A percentile compares a stretch with the other conserved stretches of the same genome.
Conservation (phyloP, 768 basidiomycete genomes). For the Symmetrospora coprosmae region DNA sequence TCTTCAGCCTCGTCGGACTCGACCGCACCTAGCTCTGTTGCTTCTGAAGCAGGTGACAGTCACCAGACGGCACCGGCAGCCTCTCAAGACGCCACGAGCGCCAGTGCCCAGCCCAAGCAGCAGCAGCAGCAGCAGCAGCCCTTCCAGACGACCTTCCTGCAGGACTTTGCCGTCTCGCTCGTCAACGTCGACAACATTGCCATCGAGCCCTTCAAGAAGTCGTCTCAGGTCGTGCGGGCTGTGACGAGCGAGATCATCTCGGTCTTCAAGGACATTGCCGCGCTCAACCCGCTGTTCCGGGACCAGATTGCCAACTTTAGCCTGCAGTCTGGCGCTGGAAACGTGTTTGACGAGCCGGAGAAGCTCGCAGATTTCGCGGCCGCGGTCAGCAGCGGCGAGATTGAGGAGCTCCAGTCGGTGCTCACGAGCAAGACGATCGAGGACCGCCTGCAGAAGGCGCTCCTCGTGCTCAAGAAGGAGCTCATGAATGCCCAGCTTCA, state of each 20-base stretch:
- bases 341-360: slow-evolving; percentile 93
- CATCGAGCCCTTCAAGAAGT: slow-evolving; percentile 74
- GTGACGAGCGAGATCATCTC: slow-evolving; percentile 93
- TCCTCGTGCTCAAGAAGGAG: slow-evolving; percentile 91
- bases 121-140: slow-evolving; percentile 40
- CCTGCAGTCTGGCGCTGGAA: slow-evolving; percentile 77
- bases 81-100: neutral
- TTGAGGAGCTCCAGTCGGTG: slow-evolving; percentile 80
- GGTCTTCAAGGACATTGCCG: slow-evolving; percentile 96
- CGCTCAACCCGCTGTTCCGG: slow-evolving; percentile 90
- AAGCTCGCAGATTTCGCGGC: slow-evolving; percentile 95
- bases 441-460: slow-evolving; percentile 73
- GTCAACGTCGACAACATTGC: slow-evolving; percentile 70
- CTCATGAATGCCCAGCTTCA: slow-evolving; percentile 92
- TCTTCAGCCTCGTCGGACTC: slow-evolving; percentile 8
- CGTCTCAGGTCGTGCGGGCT: slow-evolving; percentile 76
- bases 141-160: slow-evolving; percentile 70
- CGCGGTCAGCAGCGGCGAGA: slow-evolving; percentile 84
- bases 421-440: slow-evolving; percentile 73
- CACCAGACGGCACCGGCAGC: slow-evolving; percentile 9
- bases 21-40: neutral
- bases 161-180: slow-evolving; percentile 66
- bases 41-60: neutral
- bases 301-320: slow-evolving; percentile 96
- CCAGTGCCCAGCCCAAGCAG: neutral